These are phyloP conservation scores for Naganishia kalamii DNA, from an alignment of 768 basidiomycete species.

Conservation along the genomic window DNA sequence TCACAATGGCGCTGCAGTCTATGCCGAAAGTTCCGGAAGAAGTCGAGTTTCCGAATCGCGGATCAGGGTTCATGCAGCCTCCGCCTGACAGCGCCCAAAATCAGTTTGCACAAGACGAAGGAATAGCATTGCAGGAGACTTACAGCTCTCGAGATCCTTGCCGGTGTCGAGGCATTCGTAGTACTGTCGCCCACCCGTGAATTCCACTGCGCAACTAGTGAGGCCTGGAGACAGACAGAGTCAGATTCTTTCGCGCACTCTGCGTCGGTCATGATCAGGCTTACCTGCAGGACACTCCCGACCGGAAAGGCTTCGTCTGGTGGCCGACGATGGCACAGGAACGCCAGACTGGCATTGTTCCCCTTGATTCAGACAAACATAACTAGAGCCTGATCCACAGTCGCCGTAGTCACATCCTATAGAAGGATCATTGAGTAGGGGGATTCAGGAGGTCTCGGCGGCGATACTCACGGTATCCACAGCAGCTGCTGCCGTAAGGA, in stretches of 20 bases:
- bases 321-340: background rate
- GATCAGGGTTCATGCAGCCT: background rate
- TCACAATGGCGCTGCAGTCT: background rate
- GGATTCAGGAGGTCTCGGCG: no score
- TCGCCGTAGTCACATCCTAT: background rate
- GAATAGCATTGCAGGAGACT: no score
- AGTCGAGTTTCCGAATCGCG: background rate
- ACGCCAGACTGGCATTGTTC: background rate
- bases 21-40: background rate
- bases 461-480: no score
- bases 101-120: no score
- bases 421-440: background rate
- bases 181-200: background rate
- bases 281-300: background rate
- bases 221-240: background rate
- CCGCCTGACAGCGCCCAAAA: no score
- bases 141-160: background rate
- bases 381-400: background rate
- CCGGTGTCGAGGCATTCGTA: background rate
- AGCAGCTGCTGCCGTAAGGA: no score
- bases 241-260: no score
- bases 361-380: background rate
- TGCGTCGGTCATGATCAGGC: no score
- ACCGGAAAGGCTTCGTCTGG: background rate
- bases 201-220: background rate